Percentiles rank a stretch among this genome's conserved stretches.
These are phyloP conservation scores for Avena insularis DNA, from an alignment of 176 grass and related monocot genomes.

Conservation along the genomic window DNA sequence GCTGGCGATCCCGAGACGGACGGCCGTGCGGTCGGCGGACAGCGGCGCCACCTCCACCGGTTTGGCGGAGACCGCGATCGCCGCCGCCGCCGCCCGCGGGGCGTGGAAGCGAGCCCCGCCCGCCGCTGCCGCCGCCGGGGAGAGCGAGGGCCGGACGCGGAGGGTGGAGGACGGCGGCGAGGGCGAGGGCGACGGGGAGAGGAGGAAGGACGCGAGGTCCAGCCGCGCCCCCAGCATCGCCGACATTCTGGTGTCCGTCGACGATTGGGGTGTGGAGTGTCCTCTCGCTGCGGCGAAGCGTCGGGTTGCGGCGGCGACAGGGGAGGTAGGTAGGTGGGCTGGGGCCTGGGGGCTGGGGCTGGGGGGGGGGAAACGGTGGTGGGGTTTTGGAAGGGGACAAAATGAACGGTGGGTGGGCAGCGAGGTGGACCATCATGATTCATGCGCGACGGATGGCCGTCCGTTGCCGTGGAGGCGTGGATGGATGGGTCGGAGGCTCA, in stretches of 20 bases:
- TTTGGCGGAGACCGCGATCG: constrained; percentile 38
- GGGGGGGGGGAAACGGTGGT: neutral
- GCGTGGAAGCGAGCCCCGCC: neutral
- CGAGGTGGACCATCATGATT: neutral
- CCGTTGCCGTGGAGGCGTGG: neutral
- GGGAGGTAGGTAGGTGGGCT: neutral
- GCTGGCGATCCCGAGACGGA: constrained; percentile 87
- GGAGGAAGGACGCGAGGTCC: constrained; percentile 6
- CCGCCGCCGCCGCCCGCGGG: constrained; percentile 33
- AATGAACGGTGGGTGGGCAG: constrained; percentile 6
- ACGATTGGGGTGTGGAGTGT: neutral
- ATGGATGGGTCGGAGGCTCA: neutral
- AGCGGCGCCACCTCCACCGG: constrained; percentile 7
- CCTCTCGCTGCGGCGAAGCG: constrained; percentile 37
- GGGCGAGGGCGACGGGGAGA: neutral
- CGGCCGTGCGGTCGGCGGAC: constrained; percentile 54
- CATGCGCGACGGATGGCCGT: constrained; percentile 5
- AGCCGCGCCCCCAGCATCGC: constrained; percentile 35
- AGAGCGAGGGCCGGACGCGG: neutral
- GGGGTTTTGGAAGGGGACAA: neutral
- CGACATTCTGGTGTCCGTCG: constrained; percentile 31
- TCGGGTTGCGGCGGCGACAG: constrained; percentile 35
- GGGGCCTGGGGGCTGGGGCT: too few relatives aligned
- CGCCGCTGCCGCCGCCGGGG: neutral
- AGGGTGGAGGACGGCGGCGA: neutral